Base-by-base conservation (phyloP, 73 alveolate species). In the Symbiodinium natans region DNA sequence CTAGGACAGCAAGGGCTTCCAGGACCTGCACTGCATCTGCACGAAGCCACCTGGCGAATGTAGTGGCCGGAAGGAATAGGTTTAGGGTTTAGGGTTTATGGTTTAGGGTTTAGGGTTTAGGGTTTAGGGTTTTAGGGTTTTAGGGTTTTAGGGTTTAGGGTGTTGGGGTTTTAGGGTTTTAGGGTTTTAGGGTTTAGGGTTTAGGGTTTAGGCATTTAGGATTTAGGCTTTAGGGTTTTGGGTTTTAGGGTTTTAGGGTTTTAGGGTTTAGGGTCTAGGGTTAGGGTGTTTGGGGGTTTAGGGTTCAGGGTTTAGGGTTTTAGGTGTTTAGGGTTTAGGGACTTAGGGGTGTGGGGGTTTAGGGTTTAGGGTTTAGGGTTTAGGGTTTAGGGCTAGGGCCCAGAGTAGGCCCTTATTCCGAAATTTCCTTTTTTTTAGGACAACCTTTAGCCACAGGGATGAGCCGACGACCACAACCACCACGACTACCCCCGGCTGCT, bases 11-110 rank as follows among this genome's bases (percentile, higher is more conserved):
- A 63, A 23, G 9, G 77, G 77, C 77, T 63, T 63, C 77, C 77
- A 63, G 77, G 77, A 63, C 31, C 31, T 63, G 31, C 77, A 63
- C 77, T 63, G 77, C 77, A 34, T 63, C 40, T 63, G 77, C 77
- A 63, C 77, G 31, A 21, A 63, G 77, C 13, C 15, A 7, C 36
- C 25, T 27, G 77, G 40, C 31, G 59, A 46, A 46, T 46, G 13
- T 46, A 46, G 13, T 46, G 13, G 59, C 6, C 6, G 6, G 59
- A 46, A 46, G 13, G 59, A 13, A 46, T 3, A n/a, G 74, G 74
- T 56, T 19, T 56, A 56, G 74, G 74, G 74, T 56, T 9, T 56
- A 56, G 74, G 74, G 31, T 56, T 56, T 11, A 56, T 13, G 74
- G 74, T 56, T 19, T 9, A 56, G 74, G 74, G 74, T 56, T 56